Evolutionary conservation across 1,284 basidiomycete genomes (phyloP).

Genomic region (Sanguinoderma infundibulare): DNA sequence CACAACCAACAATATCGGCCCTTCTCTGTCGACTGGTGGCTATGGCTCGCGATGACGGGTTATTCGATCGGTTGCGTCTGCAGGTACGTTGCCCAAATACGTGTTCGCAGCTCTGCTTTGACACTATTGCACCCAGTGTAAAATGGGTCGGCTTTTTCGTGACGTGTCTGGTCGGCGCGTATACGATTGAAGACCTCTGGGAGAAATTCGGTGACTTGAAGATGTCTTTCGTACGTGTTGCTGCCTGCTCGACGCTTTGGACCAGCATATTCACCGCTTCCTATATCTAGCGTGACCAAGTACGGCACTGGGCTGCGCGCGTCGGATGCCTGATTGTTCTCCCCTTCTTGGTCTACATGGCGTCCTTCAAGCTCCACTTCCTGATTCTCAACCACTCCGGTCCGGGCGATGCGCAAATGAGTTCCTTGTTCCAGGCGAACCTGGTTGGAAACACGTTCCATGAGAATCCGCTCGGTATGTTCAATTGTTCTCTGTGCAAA

Average conservation of each 20-base stretch:
- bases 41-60: slow-evolving; percentile 92
- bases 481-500: neutral
- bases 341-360: slow-evolving; percentile 91
- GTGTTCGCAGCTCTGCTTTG: neutral
- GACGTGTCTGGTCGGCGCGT: slow-evolving; percentile 92
- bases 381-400: slow-evolving; percentile 92
- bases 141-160: slow-evolving; percentile 98
- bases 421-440: slow-evolving; percentile 98
- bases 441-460: slow-evolving; percentile 93
- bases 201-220: slow-evolving; percentile 96
- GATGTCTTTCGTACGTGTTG: slow-evolving; percentile 79
- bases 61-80: slow-evolving; percentile 95
- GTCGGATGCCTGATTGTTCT: slow-evolving; percentile 87
- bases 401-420: slow-evolving; percentile 98
- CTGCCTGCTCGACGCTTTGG: slow-evolving; percentile 9
- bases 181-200: slow-evolving; percentile 98
- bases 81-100: slow-evolving; percentile 54
- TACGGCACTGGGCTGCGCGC: slow-evolving; percentile 91
- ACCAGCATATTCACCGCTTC: neutral
- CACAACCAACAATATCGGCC: slow-evolving; percentile 95
- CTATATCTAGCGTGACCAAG: slow-evolving; percentile 70
- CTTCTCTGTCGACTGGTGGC: slow-evolving; percentile 96
- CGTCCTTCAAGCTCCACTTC: slow-evolving; percentile 96
- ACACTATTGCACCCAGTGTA: slow-evolving; percentile 63
- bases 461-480: slow-evolving; percentile 80